These are phyloP conservation scores for Trichoderma afroharzianum DNA, from an alignment of 2,329 filamentous ascomycete species.

Conservation along the genomic window DNA sequence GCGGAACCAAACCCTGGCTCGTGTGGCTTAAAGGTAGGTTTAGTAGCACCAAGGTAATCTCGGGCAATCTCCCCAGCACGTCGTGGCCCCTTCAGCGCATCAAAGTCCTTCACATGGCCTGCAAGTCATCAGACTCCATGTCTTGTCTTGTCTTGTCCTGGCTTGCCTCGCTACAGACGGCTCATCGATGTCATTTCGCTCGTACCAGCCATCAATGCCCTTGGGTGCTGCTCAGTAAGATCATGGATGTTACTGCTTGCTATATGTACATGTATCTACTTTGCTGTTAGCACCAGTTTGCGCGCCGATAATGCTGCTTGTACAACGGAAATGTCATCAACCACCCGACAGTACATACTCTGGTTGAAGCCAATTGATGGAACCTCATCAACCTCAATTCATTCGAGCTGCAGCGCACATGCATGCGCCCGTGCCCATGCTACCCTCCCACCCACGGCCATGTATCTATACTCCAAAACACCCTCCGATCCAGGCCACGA, in stretches of 20 bases:
- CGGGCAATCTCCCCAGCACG: conserved; percentile 18
- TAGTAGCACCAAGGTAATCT: conserved; percentile 15
- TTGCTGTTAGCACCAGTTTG: neutral
- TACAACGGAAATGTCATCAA: neutral
- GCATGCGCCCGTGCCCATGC: neutral
- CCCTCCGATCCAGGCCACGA: neutral
- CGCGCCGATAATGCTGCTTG: neutral
- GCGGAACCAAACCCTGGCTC: neutral
- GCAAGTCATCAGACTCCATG: conserved; percentile 1
- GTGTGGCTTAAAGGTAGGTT: conserved; percentile 13
- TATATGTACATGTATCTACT: neutral
- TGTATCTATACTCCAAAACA: neutral
- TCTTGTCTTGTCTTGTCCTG: neutral
- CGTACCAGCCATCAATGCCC: neutral
- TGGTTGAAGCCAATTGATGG: neutral
- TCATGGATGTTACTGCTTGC: neutral
- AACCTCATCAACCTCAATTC: neutral
- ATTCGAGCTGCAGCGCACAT: neutral
- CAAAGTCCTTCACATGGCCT: neutral
- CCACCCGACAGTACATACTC: neutral
- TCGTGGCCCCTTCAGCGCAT: neutral
- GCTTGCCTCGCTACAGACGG: neutral
- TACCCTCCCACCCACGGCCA: neutral
- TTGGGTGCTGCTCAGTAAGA: neutral
- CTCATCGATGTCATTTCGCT: neutral